phyloP scores from a whole-genome alignment of 345 rosid genomes.

The Kandelia obovata region DNA sequence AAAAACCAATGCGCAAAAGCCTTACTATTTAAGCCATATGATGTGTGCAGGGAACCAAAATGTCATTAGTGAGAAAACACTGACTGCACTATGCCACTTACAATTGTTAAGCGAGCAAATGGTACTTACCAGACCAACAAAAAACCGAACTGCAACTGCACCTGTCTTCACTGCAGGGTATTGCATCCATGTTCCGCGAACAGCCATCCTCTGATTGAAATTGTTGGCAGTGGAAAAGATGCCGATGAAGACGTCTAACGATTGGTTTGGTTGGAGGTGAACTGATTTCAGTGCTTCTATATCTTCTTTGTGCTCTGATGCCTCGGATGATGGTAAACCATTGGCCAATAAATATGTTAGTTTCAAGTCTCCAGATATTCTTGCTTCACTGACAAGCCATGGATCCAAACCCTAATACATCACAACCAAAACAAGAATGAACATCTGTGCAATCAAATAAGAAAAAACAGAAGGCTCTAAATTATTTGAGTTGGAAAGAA shows the following conservation, averaged over 20 bases:
- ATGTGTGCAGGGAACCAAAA: not conserved
- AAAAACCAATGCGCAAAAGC: no score
- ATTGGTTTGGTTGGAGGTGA: constrained; percentile 44
- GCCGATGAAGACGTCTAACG: constrained; percentile 74
- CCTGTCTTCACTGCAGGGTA: constrained; percentile 65
- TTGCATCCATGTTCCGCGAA: constrained; percentile 96
- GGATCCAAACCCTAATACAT: constrained; percentile 67
- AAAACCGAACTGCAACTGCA: constrained; percentile 78
- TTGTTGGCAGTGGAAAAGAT: constrained; percentile 90
- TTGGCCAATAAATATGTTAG: constrained; percentile 66
- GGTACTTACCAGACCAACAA: constrained; percentile 77
- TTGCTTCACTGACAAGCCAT: constrained; percentile 79
- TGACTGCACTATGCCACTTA: not conserved
- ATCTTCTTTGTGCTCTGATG: constrained; percentile 61
- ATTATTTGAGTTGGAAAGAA: constrained; percentile 8
- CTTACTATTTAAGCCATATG: not conserved
- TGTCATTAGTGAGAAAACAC: not conserved
- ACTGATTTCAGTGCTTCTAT: constrained; percentile 60
- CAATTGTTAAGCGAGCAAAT: not conserved
- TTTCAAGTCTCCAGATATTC: constrained; percentile 65
- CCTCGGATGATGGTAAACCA: constrained; percentile 86
- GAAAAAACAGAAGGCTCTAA: not conserved
- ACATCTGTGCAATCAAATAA: not conserved
- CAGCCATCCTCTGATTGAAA: constrained; percentile 88
- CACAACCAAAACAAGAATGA: not conserved